Evolutionary conservation across 768 basidiomycete genomes (phyloP), one percentile per base, ranked within the genome.

Genomic region (Termitomyces heimii): DNA sequence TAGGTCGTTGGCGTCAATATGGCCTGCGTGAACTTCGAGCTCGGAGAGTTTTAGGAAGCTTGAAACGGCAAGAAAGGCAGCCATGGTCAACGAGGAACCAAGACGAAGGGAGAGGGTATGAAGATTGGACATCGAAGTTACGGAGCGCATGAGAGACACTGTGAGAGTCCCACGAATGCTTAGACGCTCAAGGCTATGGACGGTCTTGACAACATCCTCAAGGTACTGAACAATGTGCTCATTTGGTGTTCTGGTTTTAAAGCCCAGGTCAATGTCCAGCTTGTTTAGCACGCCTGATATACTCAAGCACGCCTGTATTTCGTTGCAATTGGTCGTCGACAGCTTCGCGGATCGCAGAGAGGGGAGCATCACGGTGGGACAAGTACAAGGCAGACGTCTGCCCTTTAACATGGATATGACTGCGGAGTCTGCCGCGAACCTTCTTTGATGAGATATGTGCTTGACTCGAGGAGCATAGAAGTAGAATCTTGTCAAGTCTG

Each of bases 1-100:
- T 28, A 74, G 45, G 9, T 63, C 60, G 31, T 72, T 65, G 5
- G 59, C 32, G 24, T 69, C 67, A 28, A 82, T 59, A 59, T 72
- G 71, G 10, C 71, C 67, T 2, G 73, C 77, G 54, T 82, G 79
- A 10, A 82, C 53, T 54, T 80, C 73, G 34, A 82, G 69, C 42
- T 77, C 67, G 22, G 54, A 56, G 55, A 82, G 72, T 31, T 44
- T 40, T 9, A 75, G 74, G 26, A 81, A 73, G 20, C 58, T 56
- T 20, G 71, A 69, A 40, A 80, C 62, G 3, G 73, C 68, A 53
- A 69, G 58, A 20, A 82, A 57, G 12, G 74, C 72, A 24, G 69
- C 67, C 16, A 57, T 66, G 22, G 70, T 70, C 53, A 81, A 63
- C 13, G 75, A 72, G 2, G 63, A 50, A 22, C 77, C 77, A 24